Percentiles rank a stretch among this genome's conserved stretches.
Conservation (phyloP, 371 early-diverging fungal species). For the Mortierella sp. region DNA sequence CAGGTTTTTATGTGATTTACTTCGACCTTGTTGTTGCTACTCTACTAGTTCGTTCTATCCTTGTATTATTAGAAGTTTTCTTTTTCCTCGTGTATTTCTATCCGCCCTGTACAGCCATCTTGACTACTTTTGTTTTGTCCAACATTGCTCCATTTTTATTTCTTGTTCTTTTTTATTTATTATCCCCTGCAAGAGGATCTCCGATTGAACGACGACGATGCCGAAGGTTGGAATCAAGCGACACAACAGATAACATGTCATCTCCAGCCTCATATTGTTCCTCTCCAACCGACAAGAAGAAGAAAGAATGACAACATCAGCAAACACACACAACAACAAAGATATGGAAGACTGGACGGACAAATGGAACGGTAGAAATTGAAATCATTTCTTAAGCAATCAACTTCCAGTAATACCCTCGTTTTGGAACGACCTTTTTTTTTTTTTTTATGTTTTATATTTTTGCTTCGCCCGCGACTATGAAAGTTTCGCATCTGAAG, state of each 20-base stretch:
- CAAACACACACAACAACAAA: neutral
- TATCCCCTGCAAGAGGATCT: constrained; percentile 4
- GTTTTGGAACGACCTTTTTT: no score
- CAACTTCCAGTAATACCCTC: no score
- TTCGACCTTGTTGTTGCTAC: constrained; percentile 17
- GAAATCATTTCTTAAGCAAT: no score
- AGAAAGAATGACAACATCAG: neutral
- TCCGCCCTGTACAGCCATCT: constrained; percentile 16
- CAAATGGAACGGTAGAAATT: neutral
- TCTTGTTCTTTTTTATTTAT: constrained; percentile 12
- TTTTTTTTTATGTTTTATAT: no score
- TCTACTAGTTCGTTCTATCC: constrained; percentile 9
- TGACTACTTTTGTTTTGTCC: neutral
- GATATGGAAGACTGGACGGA: neutral
- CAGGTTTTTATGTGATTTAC: constrained; percentile 12
- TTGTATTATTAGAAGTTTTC: constrained; percentile 31
- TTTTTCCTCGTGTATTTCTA: constrained; percentile 20
- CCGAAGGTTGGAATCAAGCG: neutral
- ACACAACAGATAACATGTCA: no score
- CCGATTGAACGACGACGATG: neutral
- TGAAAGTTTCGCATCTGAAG: no score
- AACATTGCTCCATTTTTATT: constrained; percentile 13
- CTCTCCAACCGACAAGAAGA: neutral
- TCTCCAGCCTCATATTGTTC: no score
- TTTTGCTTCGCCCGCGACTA: no score